Evolutionary conservation across 148 eudicot species (phyloP), one percentile per base, ranked within the genome.

Genomic region (Amaranthus cruentus): DNA sequence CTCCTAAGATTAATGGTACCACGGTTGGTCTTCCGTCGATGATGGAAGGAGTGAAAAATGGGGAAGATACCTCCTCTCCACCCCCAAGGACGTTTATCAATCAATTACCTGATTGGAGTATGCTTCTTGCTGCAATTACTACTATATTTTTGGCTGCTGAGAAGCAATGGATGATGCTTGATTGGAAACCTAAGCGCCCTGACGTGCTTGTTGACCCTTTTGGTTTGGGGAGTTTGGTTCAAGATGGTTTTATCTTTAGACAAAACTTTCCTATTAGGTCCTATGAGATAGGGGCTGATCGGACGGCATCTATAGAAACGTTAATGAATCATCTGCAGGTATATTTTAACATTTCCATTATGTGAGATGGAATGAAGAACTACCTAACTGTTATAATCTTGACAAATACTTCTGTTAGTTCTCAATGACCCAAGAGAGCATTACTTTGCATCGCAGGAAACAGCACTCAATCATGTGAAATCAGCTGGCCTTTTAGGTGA

Each of bases 291-390:
- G 97, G 97, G 71, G 92, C 99, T 42, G 97, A 96, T 84, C 85
- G 87, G 15, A 96, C 96, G 55, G 97, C 99, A 5, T 92, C 99
- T 78, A 88, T 96, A 78, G 99, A 96, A 59, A 96, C 99, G 57
- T 67, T 96, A 76, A 92, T 96, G 99, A 96, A 96, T 89, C 97
- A 96, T 89, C 79, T 96, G 62, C 99, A 96, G 99, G 99, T 95
- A 79, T 21, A 6, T 7, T 3, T n/a, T 1, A 3, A 12, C n/a
- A 18, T 13, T 49, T 48, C 6, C 38, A 1, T 28, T 28, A 21
- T 47, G 54, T 61, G 53, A 63, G 58, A 56, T 59, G 9, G 3
- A 21, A 5, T 49, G 28, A 14, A 65, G 67, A 28, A 1, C 9
- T 55, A 49, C 12, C 43, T 64, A 42, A 13, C 12, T 46, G 18